phyloP scores from a whole-genome alignment of 73 alveolate species.

The Tetrahymena borealis region DNA sequence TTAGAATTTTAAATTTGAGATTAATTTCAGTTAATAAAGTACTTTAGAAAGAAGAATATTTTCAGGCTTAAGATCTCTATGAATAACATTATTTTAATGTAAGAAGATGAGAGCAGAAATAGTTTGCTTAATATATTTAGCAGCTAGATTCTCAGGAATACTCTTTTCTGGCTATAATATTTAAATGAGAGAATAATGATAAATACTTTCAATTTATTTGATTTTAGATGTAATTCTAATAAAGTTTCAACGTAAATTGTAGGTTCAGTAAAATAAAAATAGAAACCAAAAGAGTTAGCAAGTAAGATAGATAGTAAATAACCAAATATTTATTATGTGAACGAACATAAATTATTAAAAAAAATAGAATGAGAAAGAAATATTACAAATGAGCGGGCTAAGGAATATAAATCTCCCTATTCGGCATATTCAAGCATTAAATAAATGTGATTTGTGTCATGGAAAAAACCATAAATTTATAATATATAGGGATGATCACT shows the following conservation, averaged over 20 bases:
- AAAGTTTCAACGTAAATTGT: not conserved
- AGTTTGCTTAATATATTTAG: slow-evolving; percentile 5
- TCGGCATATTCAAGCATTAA: slow-evolving; percentile 82
- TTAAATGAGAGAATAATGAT: not conserved
- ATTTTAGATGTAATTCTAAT: too few relatives aligned
- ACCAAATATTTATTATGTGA: too few relatives aligned
- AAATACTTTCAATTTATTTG: too few relatives aligned
- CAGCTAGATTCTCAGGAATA: slow-evolving; percentile 21
- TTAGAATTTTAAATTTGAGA: too few relatives aligned
- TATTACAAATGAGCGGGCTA: not conserved
- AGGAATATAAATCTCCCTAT: slow-evolving; percentile 70
- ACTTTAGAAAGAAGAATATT: slow-evolving; percentile 3
- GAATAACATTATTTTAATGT: slow-evolving; percentile 18
- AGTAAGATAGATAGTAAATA: too few relatives aligned
- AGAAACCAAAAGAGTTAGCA: not conserved
- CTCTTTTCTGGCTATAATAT: not conserved
- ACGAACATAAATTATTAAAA: too few relatives aligned
- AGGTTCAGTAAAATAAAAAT: not conserved
- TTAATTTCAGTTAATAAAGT: too few relatives aligned
- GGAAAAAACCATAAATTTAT: slow-evolving; percentile 77
- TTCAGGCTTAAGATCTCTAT: slow-evolving; percentile 39
- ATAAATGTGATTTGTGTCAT: slow-evolving; percentile 83
- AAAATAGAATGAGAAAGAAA: not conserved
- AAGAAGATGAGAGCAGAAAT: slow-evolving; percentile 20
- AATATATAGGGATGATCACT: slow-evolving; percentile 70